A percentile compares a stretch with the other conserved stretches of the same genome.
phyloP scores from a whole-genome alignment of 129 eudicot genomes.

The Tagetes erecta region DNA sequence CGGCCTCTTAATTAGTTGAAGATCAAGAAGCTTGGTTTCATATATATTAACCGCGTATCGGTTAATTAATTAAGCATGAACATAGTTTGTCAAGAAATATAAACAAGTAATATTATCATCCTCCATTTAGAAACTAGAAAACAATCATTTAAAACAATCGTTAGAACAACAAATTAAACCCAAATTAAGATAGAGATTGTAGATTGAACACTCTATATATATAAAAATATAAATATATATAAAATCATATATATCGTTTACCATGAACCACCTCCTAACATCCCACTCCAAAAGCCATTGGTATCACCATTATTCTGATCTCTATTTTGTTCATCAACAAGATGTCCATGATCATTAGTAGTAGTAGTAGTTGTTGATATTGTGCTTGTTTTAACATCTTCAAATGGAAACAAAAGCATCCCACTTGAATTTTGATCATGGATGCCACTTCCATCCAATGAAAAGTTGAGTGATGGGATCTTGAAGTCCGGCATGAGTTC shows the following conservation, averaged over 20 bases:
- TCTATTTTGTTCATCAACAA: slow-evolving; percentile 33
- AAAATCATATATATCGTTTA: slow-evolving; percentile 23
- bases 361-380: slow-evolving; percentile 17
- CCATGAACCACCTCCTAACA: slow-evolving; percentile 81
- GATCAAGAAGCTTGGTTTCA: background rate
- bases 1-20: no score
- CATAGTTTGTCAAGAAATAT: slow-evolving; percentile 42
- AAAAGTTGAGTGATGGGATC: slow-evolving; percentile 56
- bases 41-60: no score
- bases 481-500: slow-evolving; percentile 49
- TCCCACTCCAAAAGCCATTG: slow-evolving; percentile 76
- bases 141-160: slow-evolving; percentile 14
- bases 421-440: slow-evolving; percentile 47
- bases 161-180: slow-evolving; percentile 27
- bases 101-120: slow-evolving; percentile 40
- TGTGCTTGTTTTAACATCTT: slow-evolving; percentile 65
- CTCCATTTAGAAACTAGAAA: slow-evolving; percentile 30
- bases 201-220: slow-evolving; percentile 28
- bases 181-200: slow-evolving; percentile 22
- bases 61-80: no score
- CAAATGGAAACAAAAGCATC: slow-evolving; percentile 76
- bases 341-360: slow-evolving; percentile 20
- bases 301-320: slow-evolving; percentile 64
- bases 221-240: slow-evolving; percentile 16
- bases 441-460: slow-evolving; percentile 51